These are phyloP conservation scores for Suillus weaverae DNA, from an alignment of 768 basidiomycete species.

Conservation along the genomic window DNA sequence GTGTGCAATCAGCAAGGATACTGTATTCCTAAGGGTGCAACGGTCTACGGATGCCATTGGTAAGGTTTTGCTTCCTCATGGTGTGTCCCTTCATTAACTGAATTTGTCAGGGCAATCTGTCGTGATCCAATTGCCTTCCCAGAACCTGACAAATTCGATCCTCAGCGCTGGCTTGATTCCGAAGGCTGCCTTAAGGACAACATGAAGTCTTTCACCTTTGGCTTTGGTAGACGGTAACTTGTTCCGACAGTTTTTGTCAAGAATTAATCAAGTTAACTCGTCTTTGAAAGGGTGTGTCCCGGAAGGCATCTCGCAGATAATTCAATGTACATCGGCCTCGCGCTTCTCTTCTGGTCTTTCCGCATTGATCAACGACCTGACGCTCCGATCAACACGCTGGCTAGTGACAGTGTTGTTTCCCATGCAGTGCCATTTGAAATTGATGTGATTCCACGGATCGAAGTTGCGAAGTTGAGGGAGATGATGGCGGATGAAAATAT, in stretches of 20 bases:
- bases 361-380: constrained; percentile 45
- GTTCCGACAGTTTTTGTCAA: background rate
- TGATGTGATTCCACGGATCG: constrained; percentile 48
- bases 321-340: constrained; percentile 62
- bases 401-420: constrained; percentile 53
- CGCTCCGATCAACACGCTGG: constrained; percentile 55
- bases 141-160: constrained; percentile 53
- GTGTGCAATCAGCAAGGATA: constrained; percentile 22
- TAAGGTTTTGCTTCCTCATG: background rate
- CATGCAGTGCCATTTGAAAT: constrained; percentile 60
- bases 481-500: constrained; percentile 10
- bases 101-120: constrained; percentile 40
- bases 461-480: constrained; percentile 14
- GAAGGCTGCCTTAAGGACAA: constrained; percentile 46
- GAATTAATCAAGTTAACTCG: background rate
- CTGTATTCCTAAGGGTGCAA: constrained; percentile 23
- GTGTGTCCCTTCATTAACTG: background rate
- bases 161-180: constrained; percentile 47
- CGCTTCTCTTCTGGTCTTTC: constrained; percentile 64
- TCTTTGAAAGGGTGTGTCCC: constrained; percentile 49
- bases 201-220: constrained; percentile 47
- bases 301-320: constrained; percentile 47
- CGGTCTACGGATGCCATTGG: constrained; percentile 24
- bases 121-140: constrained; percentile 54
- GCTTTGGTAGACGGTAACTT: constrained; percentile 41